A percentile compares a stretch with the other conserved stretches of the same genome.
Conservation (phyloP, 805 yeast species). For the Cyberlindnera americana region DNA sequence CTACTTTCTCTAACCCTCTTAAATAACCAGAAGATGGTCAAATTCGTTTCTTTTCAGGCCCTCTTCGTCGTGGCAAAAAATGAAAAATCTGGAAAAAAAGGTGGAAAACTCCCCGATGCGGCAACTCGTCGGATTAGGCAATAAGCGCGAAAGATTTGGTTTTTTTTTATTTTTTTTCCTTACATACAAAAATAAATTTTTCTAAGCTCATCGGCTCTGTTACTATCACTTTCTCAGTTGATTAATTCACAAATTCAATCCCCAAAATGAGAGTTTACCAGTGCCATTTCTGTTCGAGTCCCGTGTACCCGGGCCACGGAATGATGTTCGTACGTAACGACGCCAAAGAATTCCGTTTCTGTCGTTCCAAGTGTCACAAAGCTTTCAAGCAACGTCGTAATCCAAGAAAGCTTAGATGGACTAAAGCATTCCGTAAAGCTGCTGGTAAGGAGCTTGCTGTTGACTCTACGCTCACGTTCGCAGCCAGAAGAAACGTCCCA, state of each 20-base stretch:
- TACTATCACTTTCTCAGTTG: conserved; percentile 7
- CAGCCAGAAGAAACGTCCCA: conserved; percentile 96
- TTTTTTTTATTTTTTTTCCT: too few species aligned
- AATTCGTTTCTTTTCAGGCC: too few species aligned
- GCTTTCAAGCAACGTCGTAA: conserved; percentile 97
- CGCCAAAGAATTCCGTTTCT: conserved; percentile 95
- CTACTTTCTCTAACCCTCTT: neutral
- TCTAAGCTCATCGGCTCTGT: conserved; percentile 1
- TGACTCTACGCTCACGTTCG: conserved; percentile 92
- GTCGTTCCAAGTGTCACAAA: conserved; percentile 97
- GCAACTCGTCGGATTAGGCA: conserved; percentile 4
- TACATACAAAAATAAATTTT: too few species aligned
- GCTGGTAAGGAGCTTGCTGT: conserved; percentile 99
- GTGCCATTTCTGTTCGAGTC: conserved; percentile 97
- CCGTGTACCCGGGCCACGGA: conserved; percentile 93
- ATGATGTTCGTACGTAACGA: conserved; percentile 97
- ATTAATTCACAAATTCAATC: too few species aligned
- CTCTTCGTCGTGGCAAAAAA: too few species aligned
- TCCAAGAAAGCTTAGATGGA: conserved; percentile 97
- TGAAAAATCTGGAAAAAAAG: neutral
- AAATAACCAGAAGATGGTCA: too few species aligned
- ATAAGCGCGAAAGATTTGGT: conserved; percentile 13
- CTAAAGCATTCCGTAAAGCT: conserved; percentile 97
- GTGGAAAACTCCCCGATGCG: neutral
- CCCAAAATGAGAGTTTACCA: conserved; percentile 72